Evolutionary conservation across 75 land plant genomes (phyloP).

Genomic region (Pinus albicaulis): DNA sequence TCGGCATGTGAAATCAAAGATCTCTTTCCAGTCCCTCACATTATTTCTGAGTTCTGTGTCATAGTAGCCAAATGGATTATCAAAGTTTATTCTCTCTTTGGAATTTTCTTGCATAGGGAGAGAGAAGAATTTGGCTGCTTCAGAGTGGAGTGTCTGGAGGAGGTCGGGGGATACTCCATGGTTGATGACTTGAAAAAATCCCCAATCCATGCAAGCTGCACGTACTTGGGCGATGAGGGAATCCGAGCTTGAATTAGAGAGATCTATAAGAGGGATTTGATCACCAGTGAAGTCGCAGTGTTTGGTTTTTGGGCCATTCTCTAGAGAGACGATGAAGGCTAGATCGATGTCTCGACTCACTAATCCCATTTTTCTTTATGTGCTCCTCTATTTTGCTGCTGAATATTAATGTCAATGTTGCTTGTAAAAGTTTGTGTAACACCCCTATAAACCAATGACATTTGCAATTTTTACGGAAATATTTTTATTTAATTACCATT

Average conservation of each 20-base stretch:
- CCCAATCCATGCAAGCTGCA: conserved; percentile 71
- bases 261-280: conserved; percentile 64
- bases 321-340: conserved; percentile 5
- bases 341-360: not conserved
- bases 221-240: conserved; percentile 22
- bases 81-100: conserved; percentile 45
- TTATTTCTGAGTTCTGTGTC: conserved; percentile 88
- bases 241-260: conserved; percentile 6
- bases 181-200: conserved; percentile 88
- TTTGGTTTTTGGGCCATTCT: not conserved
- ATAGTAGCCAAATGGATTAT: conserved; percentile 62
- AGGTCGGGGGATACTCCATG: conserved; percentile 65
- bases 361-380: too few species aligned
- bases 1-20: conserved; percentile 50
- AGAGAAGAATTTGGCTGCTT: conserved; percentile 53
- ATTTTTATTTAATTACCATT: too few species aligned
- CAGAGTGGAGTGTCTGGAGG: conserved; percentile 35
- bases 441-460: too few species aligned
- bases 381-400: too few species aligned
- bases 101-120: conserved; percentile 52
- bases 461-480: too few species aligned
- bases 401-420: too few species aligned
- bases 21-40: conserved; percentile 91
- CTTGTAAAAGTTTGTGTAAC: too few species aligned
- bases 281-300: not conserved